phyloP scores from a whole-genome alignment of 108 stramenopile genomes.

The Cyclotella baltica region DNA sequence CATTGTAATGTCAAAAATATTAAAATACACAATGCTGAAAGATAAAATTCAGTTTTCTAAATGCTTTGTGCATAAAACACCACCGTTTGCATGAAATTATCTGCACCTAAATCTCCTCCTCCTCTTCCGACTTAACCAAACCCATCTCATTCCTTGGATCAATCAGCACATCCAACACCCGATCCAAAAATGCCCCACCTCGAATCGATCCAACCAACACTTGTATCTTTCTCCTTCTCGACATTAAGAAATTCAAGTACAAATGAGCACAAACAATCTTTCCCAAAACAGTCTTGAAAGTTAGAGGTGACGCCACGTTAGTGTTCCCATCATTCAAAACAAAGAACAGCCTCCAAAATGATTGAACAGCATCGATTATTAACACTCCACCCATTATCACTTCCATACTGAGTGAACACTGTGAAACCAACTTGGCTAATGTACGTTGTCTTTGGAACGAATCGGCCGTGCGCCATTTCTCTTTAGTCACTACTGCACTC shows the following conservation, averaged over 20 bases:
- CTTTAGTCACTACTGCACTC: conserved; percentile 66
- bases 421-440: conserved; percentile 69
- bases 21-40: too few species aligned
- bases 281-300: conserved; percentile 46
- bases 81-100: too few species aligned
- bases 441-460: conserved; percentile 69
- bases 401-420: conserved; percentile 68
- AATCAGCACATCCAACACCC: conserved; percentile 63
- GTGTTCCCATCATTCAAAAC: not conserved
- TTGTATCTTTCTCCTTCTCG: conserved; percentile 62
- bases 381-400: conserved; percentile 63
- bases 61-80: too few species aligned
- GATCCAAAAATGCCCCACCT: conserved; percentile 70
- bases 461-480: conserved; percentile 72
- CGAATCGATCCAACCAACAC: conserved; percentile 57
- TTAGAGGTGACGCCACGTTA: conserved; percentile 19
- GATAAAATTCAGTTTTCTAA: not conserved
- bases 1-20: too few species aligned
- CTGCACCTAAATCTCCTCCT: not conserved
- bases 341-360: conserved; percentile 46
- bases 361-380: conserved; percentile 57
- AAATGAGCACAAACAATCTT: conserved; percentile 66
- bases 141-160: conserved; percentile 77
- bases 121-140: conserved; percentile 23
- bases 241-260: conserved; percentile 76